phyloP scores from a whole-genome alignment of 164 flowering plant species.

The Kingdonia uniflora region DNA sequence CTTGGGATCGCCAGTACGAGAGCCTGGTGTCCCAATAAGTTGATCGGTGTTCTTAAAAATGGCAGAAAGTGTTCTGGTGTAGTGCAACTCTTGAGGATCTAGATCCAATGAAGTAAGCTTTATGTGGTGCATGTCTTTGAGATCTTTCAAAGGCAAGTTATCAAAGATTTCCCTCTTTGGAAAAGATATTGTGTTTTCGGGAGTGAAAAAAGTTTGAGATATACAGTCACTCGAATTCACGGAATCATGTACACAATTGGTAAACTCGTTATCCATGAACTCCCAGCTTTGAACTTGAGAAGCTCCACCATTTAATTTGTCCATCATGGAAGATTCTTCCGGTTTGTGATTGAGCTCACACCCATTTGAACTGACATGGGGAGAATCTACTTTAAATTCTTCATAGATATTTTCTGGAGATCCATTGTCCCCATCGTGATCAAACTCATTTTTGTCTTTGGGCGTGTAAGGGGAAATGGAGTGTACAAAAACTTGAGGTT shows the following conservation, averaged over 20 bases:
- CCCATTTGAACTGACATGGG: conserved; percentile 39
- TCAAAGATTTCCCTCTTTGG: conserved; percentile 18
- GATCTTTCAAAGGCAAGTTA: conserved; percentile 17
- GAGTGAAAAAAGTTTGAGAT: conserved; percentile 44
- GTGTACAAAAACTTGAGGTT: background rate
- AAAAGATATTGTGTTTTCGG: conserved; percentile 18
- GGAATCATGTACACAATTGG: conserved; percentile 41
- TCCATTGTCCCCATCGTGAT: conserved; percentile 14
- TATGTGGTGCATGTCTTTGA: conserved; percentile 30
- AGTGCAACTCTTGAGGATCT: conserved; percentile 42
- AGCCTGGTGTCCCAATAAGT: conserved; percentile 20
- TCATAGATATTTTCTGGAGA: conserved; percentile 15
- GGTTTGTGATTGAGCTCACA: conserved; percentile 35
- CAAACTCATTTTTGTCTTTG: conserved; percentile 19
- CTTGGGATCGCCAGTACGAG: conserved; percentile 13
- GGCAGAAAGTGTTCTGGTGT: conserved; percentile 41
- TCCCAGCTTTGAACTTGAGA: conserved; percentile 68
- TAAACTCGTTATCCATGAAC: conserved; percentile 54
- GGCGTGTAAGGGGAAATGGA: conserved; percentile 7
- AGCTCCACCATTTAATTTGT: conserved; percentile 36
- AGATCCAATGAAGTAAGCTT: conserved; percentile 32
- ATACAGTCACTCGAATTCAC: conserved; percentile 54
- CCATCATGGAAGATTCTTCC: conserved; percentile 52
- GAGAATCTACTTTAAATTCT: conserved; percentile 28
- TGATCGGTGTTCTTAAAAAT: conserved; percentile 34